phyloP scores from a whole-genome alignment of 1,139 yeast species.

The Spencermartinsiella ligniputridi region DNA sequence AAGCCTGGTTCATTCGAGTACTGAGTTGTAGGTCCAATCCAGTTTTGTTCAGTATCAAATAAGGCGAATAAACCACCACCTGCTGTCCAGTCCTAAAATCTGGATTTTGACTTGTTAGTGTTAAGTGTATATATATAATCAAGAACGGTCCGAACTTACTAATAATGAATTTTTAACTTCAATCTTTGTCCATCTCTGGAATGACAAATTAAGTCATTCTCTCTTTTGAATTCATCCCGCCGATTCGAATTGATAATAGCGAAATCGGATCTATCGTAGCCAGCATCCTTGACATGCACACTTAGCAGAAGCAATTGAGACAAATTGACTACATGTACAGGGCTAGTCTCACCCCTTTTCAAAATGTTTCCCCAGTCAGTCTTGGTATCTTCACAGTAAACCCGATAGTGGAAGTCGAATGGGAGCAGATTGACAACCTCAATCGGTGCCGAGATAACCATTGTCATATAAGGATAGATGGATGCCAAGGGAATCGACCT shows the following conservation, averaged over 20 bases:
- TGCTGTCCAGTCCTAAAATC: conserved; percentile 22
- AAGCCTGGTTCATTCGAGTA: conserved; percentile 50
- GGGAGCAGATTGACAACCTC: conserved; percentile 84
- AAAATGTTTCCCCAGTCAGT: conserved; percentile 65
- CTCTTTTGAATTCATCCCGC: conserved; percentile 53
- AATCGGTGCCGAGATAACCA: conserved; percentile 80
- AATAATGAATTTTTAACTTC: conserved; percentile 62
- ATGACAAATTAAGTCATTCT: conserved; percentile 36
- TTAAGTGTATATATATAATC: conserved; percentile 9
- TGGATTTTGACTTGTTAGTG: conserved; percentile 13
- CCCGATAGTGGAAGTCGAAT: conserved; percentile 66
- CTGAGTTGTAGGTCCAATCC: conserved; percentile 58
- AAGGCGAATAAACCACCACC: conserved; percentile 77
- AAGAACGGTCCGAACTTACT: conserved; percentile 18
- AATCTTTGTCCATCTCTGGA: conserved; percentile 61
- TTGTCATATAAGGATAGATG: conserved; percentile 79
- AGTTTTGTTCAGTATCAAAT: conserved; percentile 75
- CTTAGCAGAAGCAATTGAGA: conserved; percentile 66
- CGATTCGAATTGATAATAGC: conserved; percentile 60
- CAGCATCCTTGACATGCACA: conserved; percentile 63
- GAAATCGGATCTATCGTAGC: conserved; percentile 68
- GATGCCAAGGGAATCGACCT: conserved; percentile 61
- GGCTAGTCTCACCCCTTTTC: conserved; percentile 59
- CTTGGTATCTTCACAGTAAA: conserved; percentile 72
- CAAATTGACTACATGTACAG: conserved; percentile 77